Conservation (phyloP, 441 rosid species). For the Gossypium laxum region DNA sequence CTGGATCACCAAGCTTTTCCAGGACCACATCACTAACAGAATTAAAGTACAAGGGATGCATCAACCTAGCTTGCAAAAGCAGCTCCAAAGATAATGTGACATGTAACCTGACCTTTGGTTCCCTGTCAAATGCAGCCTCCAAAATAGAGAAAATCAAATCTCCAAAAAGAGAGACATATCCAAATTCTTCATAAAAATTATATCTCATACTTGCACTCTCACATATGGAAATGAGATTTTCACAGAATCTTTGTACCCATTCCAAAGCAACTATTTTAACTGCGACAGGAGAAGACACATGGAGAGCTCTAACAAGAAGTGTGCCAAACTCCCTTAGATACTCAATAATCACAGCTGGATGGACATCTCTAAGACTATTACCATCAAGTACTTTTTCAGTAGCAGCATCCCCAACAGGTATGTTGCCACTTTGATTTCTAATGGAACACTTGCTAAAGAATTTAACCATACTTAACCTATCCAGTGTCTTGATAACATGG, state of each 20-base stretch:
- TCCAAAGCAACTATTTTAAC: constrained; percentile 58
- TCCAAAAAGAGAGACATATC: constrained; percentile 33
- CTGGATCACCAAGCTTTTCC: constrained; percentile 86
- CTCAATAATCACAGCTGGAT: constrained; percentile 42
- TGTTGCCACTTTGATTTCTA: constrained; percentile 26
- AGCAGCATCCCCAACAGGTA: constrained; percentile 28
- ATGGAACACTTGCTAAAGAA: constrained; percentile 53
- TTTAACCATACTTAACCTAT: constrained; percentile 59
- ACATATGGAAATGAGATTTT: constrained; percentile 43
- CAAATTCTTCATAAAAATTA: constrained; percentile 42
- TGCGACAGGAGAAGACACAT: constrained; percentile 58
- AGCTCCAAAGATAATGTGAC: constrained; percentile 66
- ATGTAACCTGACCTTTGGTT: constrained; percentile 68
- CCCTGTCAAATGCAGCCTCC: constrained; percentile 79
- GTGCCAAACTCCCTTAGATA: constrained; percentile 47
- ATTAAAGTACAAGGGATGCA: constrained; percentile 52
- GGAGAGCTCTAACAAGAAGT: constrained; percentile 54
- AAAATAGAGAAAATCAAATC: constrained; percentile 51
- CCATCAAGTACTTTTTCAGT: constrained; percentile 27
- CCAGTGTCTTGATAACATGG: constrained; percentile 50
- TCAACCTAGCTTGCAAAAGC: constrained; percentile 62
- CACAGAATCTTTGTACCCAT: constrained; percentile 68
- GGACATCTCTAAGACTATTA: constrained; percentile 21
- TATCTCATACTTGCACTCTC: constrained; percentile 31
- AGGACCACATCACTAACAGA: constrained; percentile 54